Conservation (phyloP, 1,284 basidiomycete genomes). For the Apiotrichum veenhuisii region DNA sequence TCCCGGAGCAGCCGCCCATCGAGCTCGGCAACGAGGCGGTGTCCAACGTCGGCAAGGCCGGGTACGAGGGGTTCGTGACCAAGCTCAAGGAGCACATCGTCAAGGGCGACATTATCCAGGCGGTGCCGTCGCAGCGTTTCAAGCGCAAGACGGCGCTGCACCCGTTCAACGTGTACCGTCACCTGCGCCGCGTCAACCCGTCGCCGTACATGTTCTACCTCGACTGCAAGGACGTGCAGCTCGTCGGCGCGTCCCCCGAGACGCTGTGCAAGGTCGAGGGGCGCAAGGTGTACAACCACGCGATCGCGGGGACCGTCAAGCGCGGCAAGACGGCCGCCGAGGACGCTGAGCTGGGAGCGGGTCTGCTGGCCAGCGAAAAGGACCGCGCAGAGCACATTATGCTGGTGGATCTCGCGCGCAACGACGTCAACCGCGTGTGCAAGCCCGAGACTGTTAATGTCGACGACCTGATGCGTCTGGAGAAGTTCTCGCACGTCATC, state of each 20-base stretch:
- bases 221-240: slow-evolving; percentile 84
- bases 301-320: slow-evolving; percentile 92
- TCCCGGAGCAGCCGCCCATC: slow-evolving; percentile 55
- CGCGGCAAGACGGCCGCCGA: slow-evolving; percentile 80
- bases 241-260: slow-evolving; percentile 96
- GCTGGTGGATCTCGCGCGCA: slow-evolving; percentile 97
- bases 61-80: slow-evolving; percentile 91
- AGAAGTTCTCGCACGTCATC: slow-evolving; percentile 98
- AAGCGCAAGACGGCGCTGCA: slow-evolving; percentile 80
- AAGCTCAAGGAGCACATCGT: slow-evolving; percentile 90
- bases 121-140: slow-evolving; percentile 91
- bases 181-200: slow-evolving; percentile 89
- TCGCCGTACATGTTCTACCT: slow-evolving; percentile 99
- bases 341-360: slow-evolving; percentile 73
- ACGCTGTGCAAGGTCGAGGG: slow-evolving; percentile 93
- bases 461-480: slow-evolving; percentile 88
- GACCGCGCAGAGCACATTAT: slow-evolving; percentile 98
- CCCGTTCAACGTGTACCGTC: slow-evolving; percentile 95
- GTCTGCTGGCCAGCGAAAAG: slow-evolving; percentile 79
- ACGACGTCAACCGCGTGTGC: slow-evolving; percentile 98
- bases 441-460: slow-evolving; percentile 92
- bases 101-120: slow-evolving; percentile 97
- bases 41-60: slow-evolving; percentile 89
- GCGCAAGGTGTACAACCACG: slow-evolving; percentile 93
- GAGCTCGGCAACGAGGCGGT: slow-evolving; percentile 61